Conservation (phyloP, 345 rosid genomes). For the Gossypium herbaceum region DNA sequence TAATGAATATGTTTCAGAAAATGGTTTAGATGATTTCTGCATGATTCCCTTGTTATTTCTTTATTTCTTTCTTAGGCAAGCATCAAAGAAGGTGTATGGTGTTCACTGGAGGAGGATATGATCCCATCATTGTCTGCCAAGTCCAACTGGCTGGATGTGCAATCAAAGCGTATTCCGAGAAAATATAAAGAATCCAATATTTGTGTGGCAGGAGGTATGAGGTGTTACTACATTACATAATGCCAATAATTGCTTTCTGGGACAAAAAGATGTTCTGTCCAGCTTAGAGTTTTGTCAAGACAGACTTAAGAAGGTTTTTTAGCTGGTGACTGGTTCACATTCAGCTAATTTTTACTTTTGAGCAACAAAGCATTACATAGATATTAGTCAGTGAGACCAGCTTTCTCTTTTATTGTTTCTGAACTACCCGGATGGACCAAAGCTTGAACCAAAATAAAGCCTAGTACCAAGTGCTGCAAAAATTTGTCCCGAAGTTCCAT, state of each 20-base stretch:
- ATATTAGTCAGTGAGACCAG: not conserved
- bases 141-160: conserved; percentile 93
- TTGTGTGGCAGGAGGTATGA: conserved; percentile 98
- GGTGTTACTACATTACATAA: conserved; percentile 30
- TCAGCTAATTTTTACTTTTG: not conserved
- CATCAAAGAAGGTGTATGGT: conserved; percentile 78
- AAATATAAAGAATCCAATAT: conserved; percentile 64
- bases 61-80: conserved; percentile 40
- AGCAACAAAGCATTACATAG: not conserved
- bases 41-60: conserved; percentile 8
- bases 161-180: conserved; percentile 67
- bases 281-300: not conserved
- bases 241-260: not conserved
- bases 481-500: not conserved
- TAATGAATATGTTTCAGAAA: conserved; percentile 3
- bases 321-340: not conserved
- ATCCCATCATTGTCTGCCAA: conserved; percentile 68
- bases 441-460: not conserved
- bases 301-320: not conserved
- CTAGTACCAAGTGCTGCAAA: not conserved
- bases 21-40: conserved; percentile 13
- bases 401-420: not conserved
- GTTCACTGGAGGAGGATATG: conserved; percentile 81
- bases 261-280: not conserved
- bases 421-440: not conserved